Conservation (phyloP, 805 yeast genomes). For the Yamadazyma sp. region DNA sequence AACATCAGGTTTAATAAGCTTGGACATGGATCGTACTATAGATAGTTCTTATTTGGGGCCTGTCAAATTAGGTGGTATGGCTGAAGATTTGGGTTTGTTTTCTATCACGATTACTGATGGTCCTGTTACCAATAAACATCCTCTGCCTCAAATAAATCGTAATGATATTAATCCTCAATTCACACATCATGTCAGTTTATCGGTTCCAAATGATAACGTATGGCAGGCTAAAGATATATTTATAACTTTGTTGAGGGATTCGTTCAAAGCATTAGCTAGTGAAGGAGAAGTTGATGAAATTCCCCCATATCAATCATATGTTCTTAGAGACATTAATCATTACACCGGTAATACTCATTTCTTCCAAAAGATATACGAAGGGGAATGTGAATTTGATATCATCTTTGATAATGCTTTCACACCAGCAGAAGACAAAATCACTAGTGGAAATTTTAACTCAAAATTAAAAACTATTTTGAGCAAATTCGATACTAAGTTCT, state of each 20-base stretch:
- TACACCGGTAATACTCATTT: constrained; percentile 77
- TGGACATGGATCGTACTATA: constrained; percentile 17
- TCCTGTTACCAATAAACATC: constrained; percentile 44
- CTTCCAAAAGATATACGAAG: constrained; percentile 72
- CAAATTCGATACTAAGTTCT: constrained; percentile 53
- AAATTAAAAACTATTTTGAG: constrained; percentile 30
- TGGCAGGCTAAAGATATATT: constrained; percentile 83
- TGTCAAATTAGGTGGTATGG: constrained; percentile 40
- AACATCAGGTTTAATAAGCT: constrained; percentile 7
- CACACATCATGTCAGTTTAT: constrained; percentile 65
- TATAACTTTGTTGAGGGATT: constrained; percentile 65
- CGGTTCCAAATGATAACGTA: constrained; percentile 64
- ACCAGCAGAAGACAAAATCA: constrained; percentile 33
- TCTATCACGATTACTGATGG: constrained; percentile 58
- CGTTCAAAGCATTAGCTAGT: constrained; percentile 47
- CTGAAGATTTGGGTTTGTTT: constrained; percentile 69
- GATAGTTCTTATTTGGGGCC: constrained; percentile 32
- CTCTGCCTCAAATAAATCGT: constrained; percentile 24
- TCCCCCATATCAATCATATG: constrained; percentile 50
- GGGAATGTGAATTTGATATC: constrained; percentile 72
- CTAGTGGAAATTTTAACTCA: constrained; percentile 30
- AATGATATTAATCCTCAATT: constrained; percentile 51
- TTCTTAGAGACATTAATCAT: constrained; percentile 54
- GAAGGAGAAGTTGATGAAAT: constrained; percentile 17
- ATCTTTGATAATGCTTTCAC: constrained; percentile 51